Percentiles rank a stretch among this genome's conserved stretches.
These are phyloP conservation scores for Globisporangium canariense DNA, from an alignment of 352 stramenopile species.

Conservation along the genomic window DNA sequence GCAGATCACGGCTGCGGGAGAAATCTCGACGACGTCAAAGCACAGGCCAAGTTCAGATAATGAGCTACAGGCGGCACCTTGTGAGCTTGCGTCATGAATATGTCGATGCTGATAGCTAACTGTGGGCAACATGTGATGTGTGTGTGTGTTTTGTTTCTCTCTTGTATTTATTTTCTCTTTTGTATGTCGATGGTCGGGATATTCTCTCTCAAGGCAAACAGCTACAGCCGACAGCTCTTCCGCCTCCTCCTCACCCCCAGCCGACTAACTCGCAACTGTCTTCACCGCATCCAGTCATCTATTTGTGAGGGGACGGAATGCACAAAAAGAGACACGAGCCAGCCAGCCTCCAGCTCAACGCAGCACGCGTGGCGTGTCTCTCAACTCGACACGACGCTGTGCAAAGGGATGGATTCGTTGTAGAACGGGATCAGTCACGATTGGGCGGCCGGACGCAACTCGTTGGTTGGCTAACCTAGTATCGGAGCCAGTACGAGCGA, in stretches of 20 bases:
- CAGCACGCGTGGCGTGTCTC: background rate
- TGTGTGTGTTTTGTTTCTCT: constrained; percentile 20
- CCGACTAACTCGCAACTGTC: background rate
- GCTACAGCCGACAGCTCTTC: background rate
- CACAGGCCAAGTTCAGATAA: too few species aligned
- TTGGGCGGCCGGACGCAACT: background rate
- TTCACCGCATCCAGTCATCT: constrained; percentile 8
- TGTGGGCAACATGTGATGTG: background rate
- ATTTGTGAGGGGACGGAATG: constrained; percentile 14
- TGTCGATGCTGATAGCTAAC: background rate
- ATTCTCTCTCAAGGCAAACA: constrained; percentile 5
- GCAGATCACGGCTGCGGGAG: constrained; percentile 12
- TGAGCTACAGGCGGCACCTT: too few species aligned
- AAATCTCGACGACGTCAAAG: background rate
- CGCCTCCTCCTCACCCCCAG: background rate
- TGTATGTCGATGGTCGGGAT: constrained; percentile 14
- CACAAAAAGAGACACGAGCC: background rate
- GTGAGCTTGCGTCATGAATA: background rate
- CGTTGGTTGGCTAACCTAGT: constrained; percentile 43
- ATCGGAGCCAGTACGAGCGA: constrained; percentile 97
- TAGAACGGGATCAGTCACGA: background rate
- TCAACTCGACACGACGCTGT: background rate
- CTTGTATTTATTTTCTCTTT: constrained; percentile 26
- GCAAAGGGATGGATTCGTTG: background rate
- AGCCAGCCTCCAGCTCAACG: background rate